Base-by-base conservation (phyloP, 192 early-diverging fungal genomes). In the Pilobolus umbonatus region DNA sequence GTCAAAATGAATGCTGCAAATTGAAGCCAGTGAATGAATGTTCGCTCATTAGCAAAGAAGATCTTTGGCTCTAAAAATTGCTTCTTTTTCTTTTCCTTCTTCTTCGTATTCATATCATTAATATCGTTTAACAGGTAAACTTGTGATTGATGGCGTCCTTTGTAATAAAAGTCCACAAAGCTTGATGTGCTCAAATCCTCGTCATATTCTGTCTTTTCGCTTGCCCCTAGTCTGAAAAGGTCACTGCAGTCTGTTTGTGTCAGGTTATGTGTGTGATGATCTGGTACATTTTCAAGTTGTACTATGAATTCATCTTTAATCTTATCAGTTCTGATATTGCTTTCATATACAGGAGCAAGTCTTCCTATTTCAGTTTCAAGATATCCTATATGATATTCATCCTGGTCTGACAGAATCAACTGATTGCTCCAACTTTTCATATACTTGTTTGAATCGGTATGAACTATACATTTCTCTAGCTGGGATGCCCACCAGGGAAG, bases 41-140 rank as follows among this genome's bases (percentile, higher is more conserved):
- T 96, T 22, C 93, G 78, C 72, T 96, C 93, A 63, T 96, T 96
- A 22, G 92, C 91, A 78, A 96, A 95, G 66, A 82, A 95, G 38
- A 94, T 83, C 61, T 96, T 96, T 54, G 91, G 91, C 55, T 93
- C 89, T 1, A 76, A 21, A 83, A 81, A 29, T 85, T 47, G 14
- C 14, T 30, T 59, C 5, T 24, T 39, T 44, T 45, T 62, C 22
- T 62, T 67, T 25, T 50, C 31, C 25, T 65, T 65, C 47, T 57
- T 46, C 17, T 45, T 47, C 11, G 17, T 14, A 5, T 46, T 40
- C 9, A 35, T 48, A 14, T 43, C 22, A 14, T 36, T 54, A 1
- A 34, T 38, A 22, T 38, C 32, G 14, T 54, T 5, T 1, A 25
- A 3, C 45, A 46, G 14, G 10, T 46, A 25, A 26, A 25, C 9